Evolutionary conservation across 1,284 basidiomycete species (phyloP), one percentile per base, ranked within the genome.

Genomic region (Erythrobasidium hasegawianum): DNA sequence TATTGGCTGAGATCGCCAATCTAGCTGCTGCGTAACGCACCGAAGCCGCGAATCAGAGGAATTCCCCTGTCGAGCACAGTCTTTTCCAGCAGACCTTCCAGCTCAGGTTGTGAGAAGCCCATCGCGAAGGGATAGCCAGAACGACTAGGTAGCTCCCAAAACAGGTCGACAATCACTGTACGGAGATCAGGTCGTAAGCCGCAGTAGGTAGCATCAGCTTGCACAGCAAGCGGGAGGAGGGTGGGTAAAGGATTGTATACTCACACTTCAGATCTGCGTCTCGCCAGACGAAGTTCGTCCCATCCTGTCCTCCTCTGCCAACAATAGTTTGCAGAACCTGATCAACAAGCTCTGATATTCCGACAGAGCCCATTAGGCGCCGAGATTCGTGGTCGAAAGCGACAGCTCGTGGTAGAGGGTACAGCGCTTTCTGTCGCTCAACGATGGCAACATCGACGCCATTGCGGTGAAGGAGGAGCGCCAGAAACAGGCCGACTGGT

Each of bases 361-460:
- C 69, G 22, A 60, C 66, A 27, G 57, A 55, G 4, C 60, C 68
- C 41, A 70, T 62, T 20, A 69, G 29, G 20, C 69, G 47, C 13
- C 68, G 68, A 4, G 71, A 59, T 43, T 72, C 71, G 49, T 72
- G 69, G 59, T 69, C 71, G 26, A 70, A 68, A 1, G 59, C 68
- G 2, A 72, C 71, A 1, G 71, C 71, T 8, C 71, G 64, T 0
- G 71, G 71, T 5, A 72, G 64, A 0, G 71, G 69, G 53, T 72
- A 72, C 1, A 72, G 64, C 0, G 68, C 69, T 38, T 57, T 68
- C 60, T 72, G 71, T 13, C 71, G 57, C 49, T 72, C 71, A 33
- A 70, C 66, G 24, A 72, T 41, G 22, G 64, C 61, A 53, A 72
- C 69, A 5, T 61, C 45, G n/a, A 70, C 62, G 2, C 69, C 69